Evolutionary conservation across 2,329 filamentous ascomycete species (phyloP), one percentile per base, ranked within the genome.

Genomic region (Beauveria medogensis): DNA sequence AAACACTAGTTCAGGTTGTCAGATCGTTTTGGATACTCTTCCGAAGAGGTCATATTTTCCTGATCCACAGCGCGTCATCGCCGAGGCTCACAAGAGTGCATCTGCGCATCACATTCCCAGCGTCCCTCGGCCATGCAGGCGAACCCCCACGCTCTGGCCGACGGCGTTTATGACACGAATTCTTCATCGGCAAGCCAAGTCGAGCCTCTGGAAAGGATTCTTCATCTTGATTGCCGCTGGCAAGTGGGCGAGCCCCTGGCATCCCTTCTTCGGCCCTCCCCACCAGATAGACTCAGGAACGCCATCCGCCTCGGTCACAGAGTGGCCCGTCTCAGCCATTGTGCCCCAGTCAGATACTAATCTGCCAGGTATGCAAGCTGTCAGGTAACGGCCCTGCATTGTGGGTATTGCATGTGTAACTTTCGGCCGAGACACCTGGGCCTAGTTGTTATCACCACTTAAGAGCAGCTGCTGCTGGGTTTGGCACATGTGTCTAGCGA

Each of bases 1-100:
- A 53, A 37, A 52, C 56, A 59, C 48, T 59, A 59, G 50, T 44
- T 53, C 48, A 46, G 40, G 50, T n/a, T 43, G 47, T 9, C 57
- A 53, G 50, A 59, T 59, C 57, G 24, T 54, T 59, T 59, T 59
- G 57, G 57, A 30, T 54, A 54, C 51, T 47, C 50, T 59, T 59
- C 57, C 57, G 57, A 46, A 50, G 50, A 55, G 34, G 8, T 43
- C 37, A 56, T 37, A 51, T 52, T 61, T 56, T 61, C 26, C 2
- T 46, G 46, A 46, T 61, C 59, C 59, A 61, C 59, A 53, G 3
- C 26, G 14, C 3, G 2, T 37, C 43, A n/a, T 61, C 59, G 46
- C 59, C 59, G 59, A 61, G 59, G 59, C 20, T 61, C 53, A 56
- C 46, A 44, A 56, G 59, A 3, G 10, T 24, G 14, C 28, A 54